Conservation (phyloP, 371 early-diverging fungal genomes). For the Saksenaea vasiformis region DNA sequence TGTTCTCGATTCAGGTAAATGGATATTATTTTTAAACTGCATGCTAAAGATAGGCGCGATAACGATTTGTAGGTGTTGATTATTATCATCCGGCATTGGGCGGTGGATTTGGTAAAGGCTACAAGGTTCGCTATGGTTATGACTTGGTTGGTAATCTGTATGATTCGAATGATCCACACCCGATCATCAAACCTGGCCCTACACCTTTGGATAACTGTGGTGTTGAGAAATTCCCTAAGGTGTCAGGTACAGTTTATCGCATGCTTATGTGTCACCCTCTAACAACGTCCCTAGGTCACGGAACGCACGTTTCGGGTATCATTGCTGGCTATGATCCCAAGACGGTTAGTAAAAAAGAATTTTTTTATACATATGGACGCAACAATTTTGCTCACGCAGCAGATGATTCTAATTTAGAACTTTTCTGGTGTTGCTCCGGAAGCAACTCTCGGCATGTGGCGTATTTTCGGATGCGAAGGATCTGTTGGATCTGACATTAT, state of each 20-base stretch:
- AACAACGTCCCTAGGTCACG: constrained; percentile 36
- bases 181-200: constrained; percentile 26
- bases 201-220: constrained; percentile 40
- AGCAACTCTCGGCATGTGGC: constrained; percentile 55
- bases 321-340: constrained; percentile 53
- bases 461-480: constrained; percentile 71
- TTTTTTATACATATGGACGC: too few relatives aligned
- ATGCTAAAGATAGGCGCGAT: constrained; percentile 20
- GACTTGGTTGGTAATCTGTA: constrained; percentile 58
- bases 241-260: constrained; percentile 29
- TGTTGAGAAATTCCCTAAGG: constrained; percentile 21
- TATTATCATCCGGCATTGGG: constrained; percentile 70
- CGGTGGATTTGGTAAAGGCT: constrained; percentile 58
- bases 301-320: constrained; percentile 67
- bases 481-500: constrained; percentile 58
- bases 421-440: constrained; percentile 69
- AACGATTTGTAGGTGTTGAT: constrained; percentile 43
- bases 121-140: constrained; percentile 56
- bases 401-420: constrained; percentile 9
- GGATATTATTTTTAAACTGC: background rate
- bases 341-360: constrained; percentile 18
- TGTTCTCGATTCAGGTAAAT: constrained; percentile 64
- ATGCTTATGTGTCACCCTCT: background rate
- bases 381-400: background rate
- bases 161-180: constrained; percentile 32